Conservation (phyloP, 2,329 filamentous ascomycete species). For the Aurifilum marmelostoma region DNA sequence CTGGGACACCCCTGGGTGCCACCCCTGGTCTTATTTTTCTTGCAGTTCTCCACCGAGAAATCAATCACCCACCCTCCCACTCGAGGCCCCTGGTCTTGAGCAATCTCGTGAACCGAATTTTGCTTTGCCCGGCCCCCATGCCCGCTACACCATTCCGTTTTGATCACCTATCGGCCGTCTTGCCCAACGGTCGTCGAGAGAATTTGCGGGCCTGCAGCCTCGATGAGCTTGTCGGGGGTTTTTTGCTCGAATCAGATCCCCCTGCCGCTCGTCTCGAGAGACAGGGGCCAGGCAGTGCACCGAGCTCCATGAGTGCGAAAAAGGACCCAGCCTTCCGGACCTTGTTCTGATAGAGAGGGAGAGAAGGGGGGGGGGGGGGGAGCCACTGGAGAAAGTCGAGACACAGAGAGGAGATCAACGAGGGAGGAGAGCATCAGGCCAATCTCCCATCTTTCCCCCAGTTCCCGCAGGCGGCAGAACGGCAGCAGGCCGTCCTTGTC, state of each 20-base stretch:
- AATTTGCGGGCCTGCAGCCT: conserved; percentile 46
- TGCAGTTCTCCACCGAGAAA: conserved; percentile 23
- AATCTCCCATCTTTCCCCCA: conserved; percentile 10
- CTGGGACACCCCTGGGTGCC: conserved; percentile 24
- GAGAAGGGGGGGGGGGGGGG: neutral
- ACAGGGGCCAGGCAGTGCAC: conserved; percentile 34
- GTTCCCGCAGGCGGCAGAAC: neutral
- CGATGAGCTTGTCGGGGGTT: conserved; percentile 48
- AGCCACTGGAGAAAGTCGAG: conserved; percentile 10
- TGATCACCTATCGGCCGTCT: conserved; percentile 43
- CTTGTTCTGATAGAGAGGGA: conserved; percentile 1
- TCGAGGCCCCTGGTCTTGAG: conserved; percentile 40
- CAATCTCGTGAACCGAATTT: conserved; percentile 54
- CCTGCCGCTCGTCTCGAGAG: conserved; percentile 42
- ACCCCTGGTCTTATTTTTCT: conserved; percentile 24
- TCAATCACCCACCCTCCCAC: conserved; percentile 26
- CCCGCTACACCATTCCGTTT: conserved; percentile 45
- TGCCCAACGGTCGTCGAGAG: conserved; percentile 53
- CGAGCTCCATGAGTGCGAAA: conserved; percentile 27
- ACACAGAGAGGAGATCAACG: neutral
- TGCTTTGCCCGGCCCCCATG: conserved; percentile 37
- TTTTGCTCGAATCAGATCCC: conserved; percentile 46
- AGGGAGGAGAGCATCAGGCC: conserved; percentile 11
- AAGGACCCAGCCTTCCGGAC: conserved; percentile 13
- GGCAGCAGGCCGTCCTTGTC: neutral